A percentile compares a stretch with the other conserved stretches of the same genome.
Evolutionary conservation across 2,329 filamentous ascomycete genomes (phyloP).

Genomic region (Ciborinia camelliae): DNA sequence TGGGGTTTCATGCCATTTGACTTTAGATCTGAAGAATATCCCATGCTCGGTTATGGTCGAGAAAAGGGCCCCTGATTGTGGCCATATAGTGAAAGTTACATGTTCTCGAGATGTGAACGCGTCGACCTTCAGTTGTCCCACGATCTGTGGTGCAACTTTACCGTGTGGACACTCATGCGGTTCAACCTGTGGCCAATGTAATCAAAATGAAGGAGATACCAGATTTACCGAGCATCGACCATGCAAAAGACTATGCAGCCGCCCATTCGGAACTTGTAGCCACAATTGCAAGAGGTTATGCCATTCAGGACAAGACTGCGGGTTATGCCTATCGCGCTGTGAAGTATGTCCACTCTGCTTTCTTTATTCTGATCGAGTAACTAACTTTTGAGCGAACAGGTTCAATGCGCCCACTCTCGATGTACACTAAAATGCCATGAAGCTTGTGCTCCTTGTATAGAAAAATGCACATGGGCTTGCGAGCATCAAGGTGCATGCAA

Average conservation of each 20-base stretch:
- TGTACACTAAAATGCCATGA: constrained; percentile 57
- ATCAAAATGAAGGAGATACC: constrained; percentile 37
- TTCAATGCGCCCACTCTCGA: constrained; percentile 55
- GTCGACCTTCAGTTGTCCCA: constrained; percentile 46
- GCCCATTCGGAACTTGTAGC: constrained; percentile 51
- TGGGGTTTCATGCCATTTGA: constrained; percentile 40
- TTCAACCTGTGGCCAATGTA: constrained; percentile 50
- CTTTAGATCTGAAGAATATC: constrained; percentile 46
- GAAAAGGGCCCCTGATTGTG: constrained; percentile 52
- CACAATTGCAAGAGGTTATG: constrained; percentile 53
- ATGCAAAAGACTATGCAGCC: constrained; percentile 50
- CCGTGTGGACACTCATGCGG: constrained; percentile 58
- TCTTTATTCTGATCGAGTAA: neutral
- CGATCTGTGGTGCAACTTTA: constrained; percentile 45
- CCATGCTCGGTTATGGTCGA: constrained; percentile 47
- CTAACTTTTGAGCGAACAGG: constrained; percentile 40
- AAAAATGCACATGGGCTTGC: constrained; percentile 54
- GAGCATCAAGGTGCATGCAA: constrained; percentile 46
- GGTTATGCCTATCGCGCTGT: constrained; percentile 48
- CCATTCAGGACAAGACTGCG: constrained; percentile 49
- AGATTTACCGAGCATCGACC: constrained; percentile 42
- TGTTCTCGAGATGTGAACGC: constrained; percentile 49
- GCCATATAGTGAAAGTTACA: constrained; percentile 48
- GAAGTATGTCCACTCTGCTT: constrained; percentile 41
- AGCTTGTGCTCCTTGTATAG: constrained; percentile 59